Conservation (phyloP, 1,139 yeast species). For the Geotrichum cucujoidarum region DNA sequence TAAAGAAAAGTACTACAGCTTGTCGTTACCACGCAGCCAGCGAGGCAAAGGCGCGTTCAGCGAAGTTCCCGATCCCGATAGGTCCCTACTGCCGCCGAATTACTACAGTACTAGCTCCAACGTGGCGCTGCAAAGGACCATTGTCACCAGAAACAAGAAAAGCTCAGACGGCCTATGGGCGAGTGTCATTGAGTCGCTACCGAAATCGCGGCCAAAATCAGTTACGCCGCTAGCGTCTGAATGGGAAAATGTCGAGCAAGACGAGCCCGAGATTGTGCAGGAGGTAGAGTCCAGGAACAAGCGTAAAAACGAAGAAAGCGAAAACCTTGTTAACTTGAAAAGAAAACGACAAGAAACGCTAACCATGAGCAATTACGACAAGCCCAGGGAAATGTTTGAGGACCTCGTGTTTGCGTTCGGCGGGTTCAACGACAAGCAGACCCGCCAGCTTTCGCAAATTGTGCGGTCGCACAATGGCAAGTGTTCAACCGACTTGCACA, state of each 20-base stretch:
- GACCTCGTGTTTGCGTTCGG: conserved; percentile 23
- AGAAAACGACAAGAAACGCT: conserved; percentile 1
- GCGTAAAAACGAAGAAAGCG: not conserved
- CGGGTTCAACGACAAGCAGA: conserved; percentile 28
- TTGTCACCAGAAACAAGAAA: conserved; percentile 20
- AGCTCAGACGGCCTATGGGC: conserved; percentile 27
- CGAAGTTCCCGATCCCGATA: conserved; percentile 29
- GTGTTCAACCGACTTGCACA: conserved; percentile 10
- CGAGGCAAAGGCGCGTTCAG: conserved; percentile 53
- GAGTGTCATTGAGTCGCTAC: conserved; percentile 23
- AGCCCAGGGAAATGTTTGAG: conserved; percentile 24
- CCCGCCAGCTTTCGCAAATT: conserved; percentile 32
- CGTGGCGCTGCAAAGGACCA: conserved; percentile 15
- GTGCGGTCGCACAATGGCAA: conserved; percentile 39
- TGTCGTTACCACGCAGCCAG: conserved; percentile 34
- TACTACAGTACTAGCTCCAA: conserved; percentile 14
- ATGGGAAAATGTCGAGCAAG: conserved; percentile 7
- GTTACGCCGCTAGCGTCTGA: not conserved
- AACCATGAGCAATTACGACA: conserved; percentile 3
- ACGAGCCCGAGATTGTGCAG: not conserved
- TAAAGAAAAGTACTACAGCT: conserved; percentile 45
- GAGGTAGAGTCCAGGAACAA: not conserved
- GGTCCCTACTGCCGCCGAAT: conserved; percentile 9
- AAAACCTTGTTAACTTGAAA: not conserved
- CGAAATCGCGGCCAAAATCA: conserved; percentile 2